Base-by-base conservation (phyloP, 148 eudicot genomes). In the Amaranthus cruentus region DNA sequence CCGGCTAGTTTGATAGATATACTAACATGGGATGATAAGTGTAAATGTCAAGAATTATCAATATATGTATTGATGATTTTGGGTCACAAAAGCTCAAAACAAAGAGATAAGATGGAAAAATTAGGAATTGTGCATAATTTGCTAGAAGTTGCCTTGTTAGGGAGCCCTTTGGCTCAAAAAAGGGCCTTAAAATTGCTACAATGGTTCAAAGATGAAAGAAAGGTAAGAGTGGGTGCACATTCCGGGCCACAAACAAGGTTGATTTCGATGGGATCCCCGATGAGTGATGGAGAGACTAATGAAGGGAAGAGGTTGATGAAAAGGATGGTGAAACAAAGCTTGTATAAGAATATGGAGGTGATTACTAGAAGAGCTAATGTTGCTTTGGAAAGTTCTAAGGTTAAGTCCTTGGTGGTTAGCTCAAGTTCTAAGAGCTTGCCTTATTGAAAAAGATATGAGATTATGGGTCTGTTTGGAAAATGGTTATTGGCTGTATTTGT, bases 401-500 rank as follows among this genome's bases (percentile, higher is more conserved):
- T 90, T 63, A 93, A 91, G 86, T 83, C 84, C 5, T 89, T 89
- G 88, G 84, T 88, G 43, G 66, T 89, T 57, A 89, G 95, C 73
- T 86, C 92, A 28, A 93, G 98, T 74, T 93, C 98, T 68, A 93
- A 93, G 88, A 93, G 98, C 74, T 85, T 93, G 83, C 98, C 98
- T 63, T 93, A 89, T 67, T 92, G 73, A 73, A 3, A 2, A 5
- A 44, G 47, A 55, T 5, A 28, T 28, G 0, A 28, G 38, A 28
- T 28, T 28, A 28, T 28, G 38, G 38, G 38, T 28, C 38, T 28
- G 38, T 28, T 28, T 28, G 38, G 38, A 28, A 28, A 28, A 28
- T 28, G 38, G 38, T 28, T 28, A 28, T 28, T 28, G 38, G 38
- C 38, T 28, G 38, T 28, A 28, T 0, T 28, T 28, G 38, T n/a